phyloP scores from a whole-genome alignment of 176 grass and related monocot genomes.

The Luzula sylvatica region DNA sequence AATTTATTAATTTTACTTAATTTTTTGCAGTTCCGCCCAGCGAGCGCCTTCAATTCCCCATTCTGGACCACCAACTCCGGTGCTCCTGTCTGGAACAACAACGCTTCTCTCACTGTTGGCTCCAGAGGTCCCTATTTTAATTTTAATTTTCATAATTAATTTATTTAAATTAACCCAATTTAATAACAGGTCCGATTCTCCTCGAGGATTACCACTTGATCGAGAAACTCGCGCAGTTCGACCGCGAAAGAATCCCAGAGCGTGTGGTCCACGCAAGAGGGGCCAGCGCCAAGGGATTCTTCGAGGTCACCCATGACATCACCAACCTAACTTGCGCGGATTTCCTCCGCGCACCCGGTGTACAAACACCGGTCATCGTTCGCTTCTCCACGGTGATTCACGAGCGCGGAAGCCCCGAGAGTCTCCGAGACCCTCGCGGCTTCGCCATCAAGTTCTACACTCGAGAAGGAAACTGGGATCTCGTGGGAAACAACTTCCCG shows the following conservation, averaged over 20 bases:
- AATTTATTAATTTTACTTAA: background rate
- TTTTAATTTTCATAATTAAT: background rate
- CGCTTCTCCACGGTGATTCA: constrained; percentile 99
- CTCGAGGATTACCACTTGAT: constrained; percentile 96
- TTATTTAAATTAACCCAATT: constrained; percentile 1
- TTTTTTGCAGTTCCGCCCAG: constrained; percentile 59
- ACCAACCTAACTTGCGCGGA: constrained; percentile 86
- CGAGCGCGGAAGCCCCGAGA: constrained; percentile 94
- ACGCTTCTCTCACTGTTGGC: constrained; percentile 76
- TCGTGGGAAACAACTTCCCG: constrained; percentile 97
- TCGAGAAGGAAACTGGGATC: constrained; percentile 93
- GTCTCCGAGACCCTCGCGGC: constrained; percentile 82
- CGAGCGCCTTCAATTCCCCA: constrained; percentile 54
- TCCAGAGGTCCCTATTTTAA: constrained; percentile 30
- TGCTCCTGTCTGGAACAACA: constrained; percentile 95
- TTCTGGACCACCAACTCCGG: constrained; percentile 94
- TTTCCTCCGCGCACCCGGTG: constrained; percentile 73
- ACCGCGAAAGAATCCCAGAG: constrained; percentile 88
- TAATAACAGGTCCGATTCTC: constrained; percentile 56
- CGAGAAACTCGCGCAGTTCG: constrained; percentile 91
- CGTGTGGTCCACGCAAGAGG: constrained; percentile 88
- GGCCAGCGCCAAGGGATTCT: constrained; percentile 97
- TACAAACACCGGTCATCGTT: constrained; percentile 81
- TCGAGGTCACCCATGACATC: constrained; percentile 96
- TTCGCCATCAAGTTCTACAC: constrained; percentile 99